Percentiles rank a stretch among this genome's conserved stretches.
phyloP scores from a whole-genome alignment of 495 filamentous ascomycete species.

The Aspergillus bridgeri region DNA sequence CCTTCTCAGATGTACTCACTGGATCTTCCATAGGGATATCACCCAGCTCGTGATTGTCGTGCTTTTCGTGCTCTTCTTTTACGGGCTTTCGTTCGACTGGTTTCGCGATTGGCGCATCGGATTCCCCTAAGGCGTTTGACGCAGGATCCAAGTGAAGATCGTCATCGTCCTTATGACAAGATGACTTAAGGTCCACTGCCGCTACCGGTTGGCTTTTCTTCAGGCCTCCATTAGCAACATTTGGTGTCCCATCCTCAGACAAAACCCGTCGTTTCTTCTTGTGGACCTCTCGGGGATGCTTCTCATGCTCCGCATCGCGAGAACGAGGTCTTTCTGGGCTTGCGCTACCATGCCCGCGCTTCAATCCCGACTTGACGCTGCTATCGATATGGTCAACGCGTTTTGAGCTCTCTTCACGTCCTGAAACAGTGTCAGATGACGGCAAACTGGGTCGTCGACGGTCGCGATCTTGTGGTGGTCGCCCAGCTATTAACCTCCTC shows the following conservation, averaged over 20 bases:
- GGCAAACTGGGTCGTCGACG: slow-evolving; percentile 35
- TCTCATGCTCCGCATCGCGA: slow-evolving; percentile 44
- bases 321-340: slow-evolving; percentile 57
- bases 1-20: slow-evolving; percentile 20
- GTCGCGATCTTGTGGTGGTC: slow-evolving; percentile 41
- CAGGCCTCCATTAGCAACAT: slow-evolving; percentile 27
- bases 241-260: slow-evolving; percentile 39
- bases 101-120: slow-evolving; percentile 11
- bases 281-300: slow-evolving; percentile 30
- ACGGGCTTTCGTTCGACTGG: slow-evolving; percentile 18
- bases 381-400: slow-evolving; percentile 30
- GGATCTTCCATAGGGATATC: slow-evolving; percentile 31
- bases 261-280: slow-evolving; percentile 52
- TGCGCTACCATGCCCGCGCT: slow-evolving; percentile 63
- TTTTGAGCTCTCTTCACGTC: slow-evolving; percentile 35
- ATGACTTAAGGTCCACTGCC: slow-evolving; percentile 22
- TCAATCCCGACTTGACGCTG: slow-evolving; percentile 33
- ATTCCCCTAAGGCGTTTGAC: slow-evolving; percentile 19
- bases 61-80: slow-evolving; percentile 34
- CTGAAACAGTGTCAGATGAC: slow-evolving; percentile 43
- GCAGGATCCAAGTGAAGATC: slow-evolving; percentile 14
- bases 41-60: slow-evolving; percentile 22
- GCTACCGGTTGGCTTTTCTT: slow-evolving; percentile 29
- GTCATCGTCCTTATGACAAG: slow-evolving; percentile 25
- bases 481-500: slow-evolving; percentile 42